Evolutionary conservation across 2,329 filamentous ascomycete genomes (phyloP), one percentile per base, ranked within the genome.

Genomic region (Epichloe brachyelytri): DNA sequence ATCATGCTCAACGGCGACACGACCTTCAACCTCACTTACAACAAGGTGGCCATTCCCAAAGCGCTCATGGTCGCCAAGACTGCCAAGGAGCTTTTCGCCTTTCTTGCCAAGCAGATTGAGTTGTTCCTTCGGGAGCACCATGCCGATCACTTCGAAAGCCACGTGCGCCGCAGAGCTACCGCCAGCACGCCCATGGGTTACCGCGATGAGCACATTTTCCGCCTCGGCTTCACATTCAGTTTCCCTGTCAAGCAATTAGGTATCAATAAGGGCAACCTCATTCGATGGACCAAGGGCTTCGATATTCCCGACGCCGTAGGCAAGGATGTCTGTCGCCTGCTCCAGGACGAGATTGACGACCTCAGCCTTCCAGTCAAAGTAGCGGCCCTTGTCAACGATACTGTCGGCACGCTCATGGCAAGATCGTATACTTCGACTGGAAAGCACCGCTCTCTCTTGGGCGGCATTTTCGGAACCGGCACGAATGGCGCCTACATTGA

Each of bases 261-360:
- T 39, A 95, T 98, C 66, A 97, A 97, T 76, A 91, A 89, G 71
- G 93, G 93, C 54, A 85, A 83, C 52, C 76, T 98, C 50, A 93
- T 96, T 69, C 83, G 93, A 59, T 98, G 93, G 93, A 98, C 93
- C 52, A 98, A 98, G 74, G 93, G 93, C 49, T 98, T 96, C 65
- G 88, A 97, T 65, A 97, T 98, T 58, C 79, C 83, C n/a, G 93
- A 97, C 64, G 87, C 90, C 1, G 70, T 98, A 53, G 93, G 91
- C 60, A 86, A 96, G 69, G 93, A 98, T 66, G 90, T 98, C 34
- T 98, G 93, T 67, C 84, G 82, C 41, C 73, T 98, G 55, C 77
- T 98, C 37, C 93, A 98, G 70, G 72, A 74, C 19, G 93, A 96
- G 68, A 90, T 98, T 60, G 88, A 97, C 69, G 80, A 80, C 54